A percentile compares a stretch with the other conserved stretches of the same genome.
Conservation (phyloP, 768 basidiomycete genomes). For the Naganishia antarctica region DNA sequence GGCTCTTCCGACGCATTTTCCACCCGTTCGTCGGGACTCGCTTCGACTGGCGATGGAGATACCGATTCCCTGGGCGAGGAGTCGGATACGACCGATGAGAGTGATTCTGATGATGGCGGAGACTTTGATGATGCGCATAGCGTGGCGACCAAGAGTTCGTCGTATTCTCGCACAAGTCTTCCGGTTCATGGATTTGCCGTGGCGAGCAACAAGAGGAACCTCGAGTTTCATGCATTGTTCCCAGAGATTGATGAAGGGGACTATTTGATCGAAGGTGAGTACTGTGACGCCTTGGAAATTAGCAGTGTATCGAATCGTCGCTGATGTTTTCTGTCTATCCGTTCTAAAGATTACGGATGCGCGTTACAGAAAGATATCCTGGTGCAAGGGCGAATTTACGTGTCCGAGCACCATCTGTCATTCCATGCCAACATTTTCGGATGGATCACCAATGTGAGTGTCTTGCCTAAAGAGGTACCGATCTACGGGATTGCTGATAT, state of each 20-base stretch:
- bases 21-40: background rate
- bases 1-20: constrained; percentile 19
- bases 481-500: too few relatives aligned
- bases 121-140: constrained; percentile 41
- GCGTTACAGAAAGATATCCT: constrained; percentile 93
- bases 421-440: constrained; percentile 99
- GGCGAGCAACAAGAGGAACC: constrained; percentile 87
- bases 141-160: constrained; percentile 36
- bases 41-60: background rate
- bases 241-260: constrained; percentile 84
- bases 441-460: constrained; percentile 90
- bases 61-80: constrained; percentile 6
- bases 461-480: too few relatives aligned
- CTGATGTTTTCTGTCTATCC: background rate
- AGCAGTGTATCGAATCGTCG: too few relatives aligned
- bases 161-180: constrained; percentile 58
- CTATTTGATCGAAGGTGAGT: constrained; percentile 91
- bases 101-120: constrained; percentile 24
- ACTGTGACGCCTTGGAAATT: too few relatives aligned
- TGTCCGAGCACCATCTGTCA: constrained; percentile 98
- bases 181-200: constrained; percentile 91
- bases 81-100: constrained; percentile 23
- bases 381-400: constrained; percentile 90
- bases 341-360: constrained; percentile 81
- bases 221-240: constrained; percentile 93